Evolutionary conservation across 179 eudicot species (phyloP).

Genomic region (Patellifolia procumbens): DNA sequence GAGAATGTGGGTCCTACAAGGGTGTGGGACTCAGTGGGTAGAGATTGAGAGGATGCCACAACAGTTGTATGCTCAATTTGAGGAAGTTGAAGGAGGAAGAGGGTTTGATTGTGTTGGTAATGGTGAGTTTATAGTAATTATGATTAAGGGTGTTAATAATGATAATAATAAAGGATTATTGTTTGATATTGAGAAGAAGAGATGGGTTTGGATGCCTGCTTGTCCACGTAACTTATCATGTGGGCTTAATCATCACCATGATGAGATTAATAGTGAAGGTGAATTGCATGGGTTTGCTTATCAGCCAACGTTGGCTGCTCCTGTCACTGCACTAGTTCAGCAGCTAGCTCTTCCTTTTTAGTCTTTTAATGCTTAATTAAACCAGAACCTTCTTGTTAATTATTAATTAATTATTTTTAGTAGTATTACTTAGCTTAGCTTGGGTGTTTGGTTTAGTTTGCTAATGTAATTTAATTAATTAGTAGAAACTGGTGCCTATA

Average conservation of each 20-base stretch:
- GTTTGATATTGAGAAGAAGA: slow-evolving; percentile 59
- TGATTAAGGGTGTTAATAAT: slow-evolving; percentile 43
- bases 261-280: background rate
- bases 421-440: background rate
- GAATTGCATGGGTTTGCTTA: slow-evolving; percentile 71
- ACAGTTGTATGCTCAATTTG: slow-evolving; percentile 67
- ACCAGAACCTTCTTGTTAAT: background rate
- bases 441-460: background rate
- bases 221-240: slow-evolving; percentile 36
- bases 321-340: slow-evolving; percentile 68
- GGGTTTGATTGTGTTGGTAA: slow-evolving; percentile 73
- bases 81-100: slow-evolving; percentile 54
- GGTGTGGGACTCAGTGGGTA: slow-evolving; percentile 67
- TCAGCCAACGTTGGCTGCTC: slow-evolving; percentile 79
- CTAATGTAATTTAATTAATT: too few species aligned
- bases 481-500: too few species aligned
- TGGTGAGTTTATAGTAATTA: slow-evolving; percentile 63
- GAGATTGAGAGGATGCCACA: slow-evolving; percentile 95
- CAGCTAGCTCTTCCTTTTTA: slow-evolving; percentile 59
- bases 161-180: slow-evolving; percentile 43
- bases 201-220: slow-evolving; percentile 80
- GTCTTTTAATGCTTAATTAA: slow-evolving; percentile 22
- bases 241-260: background rate
- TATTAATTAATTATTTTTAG: background rate
- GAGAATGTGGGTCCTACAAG: slow-evolving; percentile 69